Evolutionary conservation across 2,329 filamentous ascomycete species (phyloP), one percentile per base, ranked within the genome.

Genomic region (Karstenula rhodostoma): DNA sequence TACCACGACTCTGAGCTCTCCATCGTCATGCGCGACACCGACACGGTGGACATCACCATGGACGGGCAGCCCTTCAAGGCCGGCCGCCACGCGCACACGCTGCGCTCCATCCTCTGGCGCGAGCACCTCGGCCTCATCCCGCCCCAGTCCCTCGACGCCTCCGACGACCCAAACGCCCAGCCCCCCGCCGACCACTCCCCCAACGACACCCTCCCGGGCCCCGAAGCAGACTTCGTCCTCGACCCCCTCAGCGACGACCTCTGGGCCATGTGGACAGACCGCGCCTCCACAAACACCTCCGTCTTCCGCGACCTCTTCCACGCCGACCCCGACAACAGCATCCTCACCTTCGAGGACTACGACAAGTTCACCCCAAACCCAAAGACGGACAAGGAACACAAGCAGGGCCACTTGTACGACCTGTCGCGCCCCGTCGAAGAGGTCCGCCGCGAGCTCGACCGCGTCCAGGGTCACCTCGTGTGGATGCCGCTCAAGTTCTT

Each of bases 401-500:
- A 92, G 77, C 81, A 93, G 3, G 94, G 95, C 0, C 95, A 98
- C 78, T 84, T 98, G 60, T 96, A 91, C 70, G 93, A 96, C 75
- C 87, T 87, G 60, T 92, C 90, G 77, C 59, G 68, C 8, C 68
- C 72, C 0, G 86, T 88, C 0, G 83, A 89, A 25, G 89, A 96
- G 57, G 88, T 95, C 7, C 85, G 91, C 17, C 77, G 84, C 66
- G 93, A 94, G 77, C 81, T 98, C 52, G 89, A 93, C 69, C 84
- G 90, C 72, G 87, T 98, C 67, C 89, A 88, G 79, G 94, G 94
- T 0, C 94, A 98, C 81, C 78, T 98, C 43, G 94, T 98, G 7
- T 96, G 92, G 92, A 94, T 97, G 89, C 93, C 93, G n/a, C 77
- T 98, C 71, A 87, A 93, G 48, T 98, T 97, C 75, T 78, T 98